phyloP scores from a whole-genome alignment of 305 asterid species.

The Andrographis paniculata region DNA sequence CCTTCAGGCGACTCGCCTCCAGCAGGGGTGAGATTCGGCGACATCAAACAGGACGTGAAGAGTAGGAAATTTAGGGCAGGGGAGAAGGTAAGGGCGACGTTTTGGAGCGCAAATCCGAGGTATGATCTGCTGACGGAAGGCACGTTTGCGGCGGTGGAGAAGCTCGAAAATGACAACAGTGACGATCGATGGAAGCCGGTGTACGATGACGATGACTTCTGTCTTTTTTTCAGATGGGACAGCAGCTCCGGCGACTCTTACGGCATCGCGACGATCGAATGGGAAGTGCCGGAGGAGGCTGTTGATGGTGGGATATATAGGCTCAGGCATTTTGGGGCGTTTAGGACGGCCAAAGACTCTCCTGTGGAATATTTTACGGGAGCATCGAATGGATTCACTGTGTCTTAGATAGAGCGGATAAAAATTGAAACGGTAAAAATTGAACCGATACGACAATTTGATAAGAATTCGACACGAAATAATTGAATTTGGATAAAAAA shows the following conservation, averaged over 20 bases:
- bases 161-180: constrained; percentile 19
- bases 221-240: constrained; percentile 35
- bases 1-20: constrained; percentile 46
- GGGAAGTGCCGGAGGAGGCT: constrained; percentile 37
- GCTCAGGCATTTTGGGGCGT: constrained; percentile 34
- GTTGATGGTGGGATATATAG: constrained; percentile 26
- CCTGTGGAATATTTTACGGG: constrained; percentile 31
- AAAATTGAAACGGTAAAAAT: no score
- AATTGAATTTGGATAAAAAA: no score
- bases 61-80: constrained; percentile 19
- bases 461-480: no score
- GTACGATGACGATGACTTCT: constrained; percentile 42
- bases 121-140: constrained; percentile 40
- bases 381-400: constrained; percentile 35
- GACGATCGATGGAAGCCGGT: constrained; percentile 24
- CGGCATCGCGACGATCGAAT: constrained; percentile 38
- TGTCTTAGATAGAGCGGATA: no score
- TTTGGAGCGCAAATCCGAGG: constrained; percentile 51
- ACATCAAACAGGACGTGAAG: constrained; percentile 30
- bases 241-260: constrained; percentile 13
- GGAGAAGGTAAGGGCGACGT: constrained; percentile 28
- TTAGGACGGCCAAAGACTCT: constrained; percentile 20
- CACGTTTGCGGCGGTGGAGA: constrained; percentile 41
- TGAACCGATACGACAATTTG: no score
- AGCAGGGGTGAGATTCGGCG: constrained; percentile 34